Evolutionary conservation across 306 rosid genomes (phyloP), one percentile per base, ranked within the genome.

Genomic region (Castanea crenata): DNA sequence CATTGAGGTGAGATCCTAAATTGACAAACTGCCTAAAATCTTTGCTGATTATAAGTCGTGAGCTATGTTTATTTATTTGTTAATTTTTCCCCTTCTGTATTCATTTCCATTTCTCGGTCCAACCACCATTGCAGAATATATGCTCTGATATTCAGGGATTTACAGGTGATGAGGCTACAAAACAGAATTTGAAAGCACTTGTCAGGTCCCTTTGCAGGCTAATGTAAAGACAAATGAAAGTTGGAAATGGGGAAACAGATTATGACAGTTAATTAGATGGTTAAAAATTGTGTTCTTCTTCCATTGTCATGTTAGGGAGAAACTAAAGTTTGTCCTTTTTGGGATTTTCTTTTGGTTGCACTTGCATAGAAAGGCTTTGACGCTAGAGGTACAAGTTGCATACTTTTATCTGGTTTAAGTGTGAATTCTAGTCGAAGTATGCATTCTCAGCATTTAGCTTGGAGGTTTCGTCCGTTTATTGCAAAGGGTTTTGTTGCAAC

Each of bases 141-240:
- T 91, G 97, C 84, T 89, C 91, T 56, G 93, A 91, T 71, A 23
- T 91, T 55, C 81, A 83, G 74, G 92, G 92, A 65, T 88, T 91
- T 77, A 87, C 93, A 23, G 93, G 98, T 3, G 98, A 93, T 34
- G 97, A 93, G 85, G 87, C 85, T 73, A 87, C 93, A 29, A 90
- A 84, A 74, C 80, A 67, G 83, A 90, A 91, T 80, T 83, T 93
- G 84, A 93, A 93, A 82, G 34, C 85, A 64, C 94, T 93, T 69
- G 85, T 93, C 88, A 88, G 80, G 87, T 88, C 91, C 58, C 98
- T 93, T 68, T 87, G 96, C 88, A 90, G 96, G 90, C 79, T 87
- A 27, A 55, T 89, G 77, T 93, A 86, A 91, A 69, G 83, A 70
- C 52, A 31, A 79, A 74, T 62, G 75, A 38, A 56, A 41, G 62